A percentile compares a stretch with the other conserved stretches of the same genome.
Evolutionary conservation across 805 yeast genomes (phyloP).

Genomic region (Pichia pseudocactophila): DNA sequence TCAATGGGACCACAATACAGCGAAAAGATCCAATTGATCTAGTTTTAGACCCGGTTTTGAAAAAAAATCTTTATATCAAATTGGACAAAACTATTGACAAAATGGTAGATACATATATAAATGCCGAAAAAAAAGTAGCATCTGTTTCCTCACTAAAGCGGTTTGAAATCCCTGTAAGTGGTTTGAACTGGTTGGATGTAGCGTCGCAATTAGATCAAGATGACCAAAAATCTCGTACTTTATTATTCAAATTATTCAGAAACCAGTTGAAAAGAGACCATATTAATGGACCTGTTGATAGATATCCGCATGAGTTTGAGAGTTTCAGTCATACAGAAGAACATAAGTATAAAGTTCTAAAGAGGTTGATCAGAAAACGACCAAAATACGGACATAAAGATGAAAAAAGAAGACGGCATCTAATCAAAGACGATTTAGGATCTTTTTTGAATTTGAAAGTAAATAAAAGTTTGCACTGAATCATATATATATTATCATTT

Average conservation of each 20-base stretch:
- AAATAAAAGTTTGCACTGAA: no score
- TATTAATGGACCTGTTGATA: constrained; percentile 5
- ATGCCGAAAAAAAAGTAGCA: background rate
- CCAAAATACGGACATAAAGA: background rate
- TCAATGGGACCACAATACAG: background rate
- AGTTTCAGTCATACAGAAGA: background rate
- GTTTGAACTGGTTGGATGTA: constrained; percentile 7
- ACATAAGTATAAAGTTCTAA: background rate
- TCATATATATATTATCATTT: no score
- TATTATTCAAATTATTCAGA: constrained; percentile 4
- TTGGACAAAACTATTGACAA: constrained; percentile 18
- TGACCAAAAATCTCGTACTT: constrained; percentile 1
- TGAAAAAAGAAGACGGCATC: background rate
- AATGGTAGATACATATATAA: constrained; percentile 5
- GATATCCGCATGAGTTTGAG: constrained; percentile 2
- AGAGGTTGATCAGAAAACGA: background rate
- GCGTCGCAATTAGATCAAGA: background rate
- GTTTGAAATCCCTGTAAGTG: background rate
- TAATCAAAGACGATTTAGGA: constrained; percentile 1
- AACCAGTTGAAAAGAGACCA: constrained; percentile 3
- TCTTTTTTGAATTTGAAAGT: constrained; percentile 1
- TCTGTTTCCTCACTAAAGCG: background rate
- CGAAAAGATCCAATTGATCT: constrained; percentile 4
- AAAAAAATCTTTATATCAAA: constrained; percentile 11
- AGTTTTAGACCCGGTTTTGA: constrained; percentile 11